Evolutionary conservation across 176 grass and related monocot species (phyloP).

Genomic region (Avena insularis): DNA sequence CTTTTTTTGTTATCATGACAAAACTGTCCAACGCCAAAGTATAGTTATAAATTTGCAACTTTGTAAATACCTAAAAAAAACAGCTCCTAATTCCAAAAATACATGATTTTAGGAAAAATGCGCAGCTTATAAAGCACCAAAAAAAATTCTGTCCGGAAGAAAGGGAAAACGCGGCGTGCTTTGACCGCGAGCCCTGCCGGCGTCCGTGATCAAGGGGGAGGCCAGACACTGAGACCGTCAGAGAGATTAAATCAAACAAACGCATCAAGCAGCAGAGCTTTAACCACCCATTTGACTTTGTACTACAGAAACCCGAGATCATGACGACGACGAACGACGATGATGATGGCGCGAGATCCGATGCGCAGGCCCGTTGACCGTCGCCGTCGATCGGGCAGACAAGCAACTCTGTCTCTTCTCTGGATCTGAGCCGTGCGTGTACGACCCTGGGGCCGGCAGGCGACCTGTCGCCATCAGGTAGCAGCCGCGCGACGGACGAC

Average conservation of each 20-base stretch:
- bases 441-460: no score
- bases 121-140: no score
- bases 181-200: not conserved
- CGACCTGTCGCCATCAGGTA: not conserved
- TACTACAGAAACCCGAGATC: not conserved
- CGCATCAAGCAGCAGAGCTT: not conserved
- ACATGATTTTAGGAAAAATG: no score
- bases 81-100: no score
- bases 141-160: not conserved
- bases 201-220: not conserved
- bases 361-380: not conserved
- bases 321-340: not conserved
- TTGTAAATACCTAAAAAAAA: no score
- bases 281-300: not conserved
- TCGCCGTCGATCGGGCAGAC: not conserved
- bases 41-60: no score
- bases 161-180: not conserved
- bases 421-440: constrained; percentile 3
- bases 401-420: constrained; percentile 20
- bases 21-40: no score
- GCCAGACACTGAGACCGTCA: not conserved
- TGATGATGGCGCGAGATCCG: not conserved
- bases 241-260: not conserved
- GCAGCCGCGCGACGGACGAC: not conserved
- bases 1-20: no score